Base-by-base conservation (phyloP, 768 basidiomycete genomes). In the Suillus subaureus region DNA sequence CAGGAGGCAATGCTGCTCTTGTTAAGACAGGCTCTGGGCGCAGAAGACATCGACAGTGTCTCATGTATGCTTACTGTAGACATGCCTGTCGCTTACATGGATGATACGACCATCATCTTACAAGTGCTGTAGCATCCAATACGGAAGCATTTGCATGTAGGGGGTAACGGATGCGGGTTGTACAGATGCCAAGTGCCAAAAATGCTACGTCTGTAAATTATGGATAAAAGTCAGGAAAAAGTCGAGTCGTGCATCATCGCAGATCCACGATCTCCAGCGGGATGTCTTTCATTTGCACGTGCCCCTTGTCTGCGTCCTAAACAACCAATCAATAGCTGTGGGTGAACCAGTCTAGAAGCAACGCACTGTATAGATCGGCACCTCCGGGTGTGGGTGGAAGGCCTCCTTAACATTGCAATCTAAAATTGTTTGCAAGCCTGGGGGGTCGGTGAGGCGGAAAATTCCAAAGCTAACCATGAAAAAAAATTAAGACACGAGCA, bases 401-500 rank as follows among this genome's bases (percentile, higher is more conserved):
- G 92, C 87, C 64, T 91, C 90, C 72, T 87, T 90, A 45, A 81
- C 86, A 2, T 75, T 81, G 73, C 95, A 96, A 0, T 79, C 76
- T 37, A 91, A 74, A 33, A 97, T 88, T 1, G 88, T 85, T 67
- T 89, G 80, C 45, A 97, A 75, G 3, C 95, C 95, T 0, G 89
- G 91, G 0, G 94, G 94, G 74, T 95, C 92, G 0, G 95, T 97
- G 6, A 96, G 78, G 16, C 95, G 91, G 80, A 95, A 94, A 57
- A 95, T 92, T 1, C 93, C 94, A 81, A 91, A 93, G 70, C 93
- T 69, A 28, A 15, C 6, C 9, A 39, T 40, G 23, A 39, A 35
- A 35, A 35, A 33, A 35, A 45, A n/a, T 47, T 61, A 37, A 23
- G 40, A 21, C 18, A 6, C 31, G 58, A 42, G 43, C 11, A 40